These are phyloP conservation scores for Knoxdaviesia capensis DNA, from an alignment of 2,329 filamentous ascomycete species.

Conservation along the genomic window DNA sequence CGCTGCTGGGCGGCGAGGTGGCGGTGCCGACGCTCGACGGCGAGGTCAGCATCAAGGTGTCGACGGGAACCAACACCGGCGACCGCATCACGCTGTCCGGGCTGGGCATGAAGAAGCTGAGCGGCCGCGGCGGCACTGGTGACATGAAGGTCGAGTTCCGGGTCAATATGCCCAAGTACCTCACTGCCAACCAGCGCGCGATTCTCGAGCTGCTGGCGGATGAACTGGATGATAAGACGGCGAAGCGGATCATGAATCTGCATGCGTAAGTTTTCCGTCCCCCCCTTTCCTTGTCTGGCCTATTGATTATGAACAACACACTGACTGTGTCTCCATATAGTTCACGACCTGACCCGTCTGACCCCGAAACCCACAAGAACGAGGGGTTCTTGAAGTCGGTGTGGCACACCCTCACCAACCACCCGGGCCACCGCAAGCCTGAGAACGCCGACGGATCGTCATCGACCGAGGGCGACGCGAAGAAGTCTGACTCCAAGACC, in stretches of 20 bases:
- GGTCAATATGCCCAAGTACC: constrained; percentile 85
- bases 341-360: neutral
- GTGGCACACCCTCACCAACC: constrained; percentile 82
- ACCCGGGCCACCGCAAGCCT: constrained; percentile 32
- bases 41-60: constrained; percentile 75
- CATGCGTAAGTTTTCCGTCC: constrained; percentile 24
- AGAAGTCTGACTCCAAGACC: constrained; percentile 7
- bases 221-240: constrained; percentile 83
- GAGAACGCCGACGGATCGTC: constrained; percentile 9
- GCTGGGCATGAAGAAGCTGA: constrained; percentile 84
- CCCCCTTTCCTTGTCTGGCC: neutral
- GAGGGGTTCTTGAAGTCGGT: constrained; percentile 85
- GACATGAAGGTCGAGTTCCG: constrained; percentile 90
- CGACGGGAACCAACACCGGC: constrained; percentile 78
- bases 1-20: constrained; percentile 77
- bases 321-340: neutral
- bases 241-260: constrained; percentile 83
- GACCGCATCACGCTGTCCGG: constrained; percentile 77
- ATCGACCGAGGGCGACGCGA: constrained; percentile 7
- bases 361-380: constrained; percentile 36
- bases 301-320: neutral
- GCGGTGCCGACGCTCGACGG: constrained; percentile 78
- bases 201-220: constrained; percentile 92
- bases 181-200: constrained; percentile 77
- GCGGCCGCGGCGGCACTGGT: constrained; percentile 45